Evolutionary conservation across 2,329 filamentous ascomycete species (phyloP), one percentile per base, ranked within the genome.

Genomic region (Hypoxylon sp.): DNA sequence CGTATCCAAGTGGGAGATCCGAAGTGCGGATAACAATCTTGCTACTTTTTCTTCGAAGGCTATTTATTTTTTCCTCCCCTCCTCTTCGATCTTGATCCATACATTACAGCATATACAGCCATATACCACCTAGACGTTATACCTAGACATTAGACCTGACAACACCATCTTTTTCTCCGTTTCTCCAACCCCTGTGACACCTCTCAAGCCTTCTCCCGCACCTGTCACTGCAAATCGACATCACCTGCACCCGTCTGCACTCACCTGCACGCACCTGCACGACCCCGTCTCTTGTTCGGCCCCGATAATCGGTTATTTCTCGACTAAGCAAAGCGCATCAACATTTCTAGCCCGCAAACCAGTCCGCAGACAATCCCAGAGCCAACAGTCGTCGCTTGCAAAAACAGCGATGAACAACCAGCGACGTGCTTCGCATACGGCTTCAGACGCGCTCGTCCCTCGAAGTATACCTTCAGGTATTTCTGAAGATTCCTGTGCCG

Each of bases 331-430:
- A 29, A 26, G 11, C 23, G 9, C 35, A 3, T 18, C 54, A 41
- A 50, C 40, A 49, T 31, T 53, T 48, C 46, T 57, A 72, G 70
- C 69, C 59, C 65, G 63, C 48, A 67, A 65, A 63, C 60, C 61
- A 33, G 55, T 60, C 23, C 66, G 66, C 38, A 68, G 63, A 65
- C 69, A 69, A 63, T 66, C 68, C 10, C 69, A 71, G 55, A 65
- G 67, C 15, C 67, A 68, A 58, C 67, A 69, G 33, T 68, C 68
- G 38, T 67, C 66, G 38, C 67, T 70, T 50, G 69, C 70, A 55
- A 68, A 64, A 67, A 61, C 65, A 67, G 71, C 70, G 63, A 73
- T 73, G 71, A 69, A 64, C 63, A 72, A 72, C 64, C 70, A 68
- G 61, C 60, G 63, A 46, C 60, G 63, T 42, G 64, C 62, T 57